Conservation (phyloP, 2,329 filamentous ascomycete species). For the Zymoseptoria ardabiliae region DNA sequence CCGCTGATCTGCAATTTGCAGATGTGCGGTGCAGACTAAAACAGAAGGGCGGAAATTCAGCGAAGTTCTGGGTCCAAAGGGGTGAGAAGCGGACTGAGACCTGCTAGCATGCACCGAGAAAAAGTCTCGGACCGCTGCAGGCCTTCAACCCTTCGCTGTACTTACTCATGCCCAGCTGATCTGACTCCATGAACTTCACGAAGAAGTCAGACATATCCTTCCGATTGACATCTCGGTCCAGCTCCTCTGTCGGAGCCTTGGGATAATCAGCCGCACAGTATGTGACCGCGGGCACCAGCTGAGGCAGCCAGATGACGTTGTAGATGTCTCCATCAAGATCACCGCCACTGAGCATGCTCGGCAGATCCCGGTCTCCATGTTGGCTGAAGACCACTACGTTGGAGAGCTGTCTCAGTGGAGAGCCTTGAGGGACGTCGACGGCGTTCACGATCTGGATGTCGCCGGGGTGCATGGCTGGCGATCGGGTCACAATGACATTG, state of each 20-base stretch:
- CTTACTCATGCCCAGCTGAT: conserved; percentile 32
- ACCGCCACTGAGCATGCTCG: conserved; percentile 70
- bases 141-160: too few relatives aligned
- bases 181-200: conserved; percentile 61
- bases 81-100: too few relatives aligned
- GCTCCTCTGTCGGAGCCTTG: conserved; percentile 47
- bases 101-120: too few relatives aligned
- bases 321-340: conserved; percentile 81
- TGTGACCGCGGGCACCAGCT: conserved; percentile 38
- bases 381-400: conserved; percentile 78
- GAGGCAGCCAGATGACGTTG: conserved; percentile 66
- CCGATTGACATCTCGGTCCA: conserved; percentile 52
- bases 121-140: too few relatives aligned
- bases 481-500: conserved; percentile 62
- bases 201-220: conserved; percentile 75
- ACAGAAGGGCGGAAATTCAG: too few relatives aligned
- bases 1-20: conserved; percentile 35
- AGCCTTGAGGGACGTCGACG: conserved; percentile 49
- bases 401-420: conserved; percentile 53
- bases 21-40: conserved; percentile 34
- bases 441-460: conserved; percentile 64
- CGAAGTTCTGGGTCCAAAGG: too few relatives aligned
- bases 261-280: conserved; percentile 65
- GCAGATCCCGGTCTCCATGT: conserved; percentile 63
- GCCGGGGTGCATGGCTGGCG: conserved; percentile 72